These are phyloP conservation scores for Zea luxurians DNA, from an alignment of 176 grass and related monocot genomes.

Conservation along the genomic window DNA sequence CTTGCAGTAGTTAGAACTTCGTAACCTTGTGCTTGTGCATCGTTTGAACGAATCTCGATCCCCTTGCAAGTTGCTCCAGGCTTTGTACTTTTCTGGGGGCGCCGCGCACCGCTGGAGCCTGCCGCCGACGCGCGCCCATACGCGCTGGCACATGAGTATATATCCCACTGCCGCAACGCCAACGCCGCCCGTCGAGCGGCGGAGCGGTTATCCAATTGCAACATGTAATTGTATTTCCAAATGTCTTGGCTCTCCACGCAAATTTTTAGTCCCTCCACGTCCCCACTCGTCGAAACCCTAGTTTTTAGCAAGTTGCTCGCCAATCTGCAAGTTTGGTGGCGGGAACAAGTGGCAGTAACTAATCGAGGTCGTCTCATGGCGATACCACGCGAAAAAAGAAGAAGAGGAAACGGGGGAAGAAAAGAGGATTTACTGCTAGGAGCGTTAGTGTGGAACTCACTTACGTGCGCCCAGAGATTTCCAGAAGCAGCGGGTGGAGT, in stretches of 20 bases:
- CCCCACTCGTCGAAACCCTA: neutral
- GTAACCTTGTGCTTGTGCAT: neutral
- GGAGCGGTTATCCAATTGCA: constrained; percentile 4
- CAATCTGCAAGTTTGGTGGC: neutral
- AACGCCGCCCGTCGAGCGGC: neutral
- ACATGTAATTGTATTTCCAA: constrained; percentile 5
- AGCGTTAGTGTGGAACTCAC: neutral
- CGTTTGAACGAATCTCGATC: constrained; percentile 31
- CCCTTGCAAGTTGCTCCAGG: constrained; percentile 22
- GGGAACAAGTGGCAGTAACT: neutral
- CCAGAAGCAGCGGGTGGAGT: neutral
- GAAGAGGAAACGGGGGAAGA: neutral
- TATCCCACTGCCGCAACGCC: neutral
- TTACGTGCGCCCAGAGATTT: neutral
- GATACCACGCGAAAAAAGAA: too few relatives aligned
- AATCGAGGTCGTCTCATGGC: neutral
- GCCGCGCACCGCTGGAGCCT: neutral
- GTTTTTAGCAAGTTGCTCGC: neutral
- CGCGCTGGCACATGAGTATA: constrained; percentile 25
- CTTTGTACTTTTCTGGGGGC: neutral
- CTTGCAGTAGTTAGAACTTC: constrained; percentile 17
- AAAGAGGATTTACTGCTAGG: neutral
- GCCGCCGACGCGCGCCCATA: neutral
- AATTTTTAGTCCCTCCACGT: constrained; percentile 19
- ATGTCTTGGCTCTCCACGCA: neutral